These are phyloP conservation scores for Fusarium paranaense DNA, from an alignment of 2,329 filamentous ascomycete genomes.

Conservation along the genomic window DNA sequence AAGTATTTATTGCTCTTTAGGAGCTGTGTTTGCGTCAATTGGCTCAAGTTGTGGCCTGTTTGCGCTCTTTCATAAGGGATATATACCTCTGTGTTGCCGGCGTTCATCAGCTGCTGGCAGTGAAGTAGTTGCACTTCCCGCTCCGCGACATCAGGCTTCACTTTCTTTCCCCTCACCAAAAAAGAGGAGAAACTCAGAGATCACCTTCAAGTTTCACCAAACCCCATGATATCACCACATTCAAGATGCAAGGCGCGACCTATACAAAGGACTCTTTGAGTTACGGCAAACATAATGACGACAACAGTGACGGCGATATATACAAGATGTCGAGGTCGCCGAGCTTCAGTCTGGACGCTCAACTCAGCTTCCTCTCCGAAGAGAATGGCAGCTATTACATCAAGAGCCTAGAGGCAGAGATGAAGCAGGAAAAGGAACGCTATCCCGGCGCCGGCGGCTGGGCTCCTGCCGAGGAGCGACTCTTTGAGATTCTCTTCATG, in stretches of 20 bases:
- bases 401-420: conserved; percentile 46
- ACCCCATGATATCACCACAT: not conserved
- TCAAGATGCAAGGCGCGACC: conserved; percentile 13
- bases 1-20: not conserved
- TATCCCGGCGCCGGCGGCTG: conserved; percentile 60
- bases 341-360: conserved; percentile 4
- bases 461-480: conserved; percentile 61
- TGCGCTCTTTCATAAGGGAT: conserved; percentile 1
- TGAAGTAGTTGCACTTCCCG: conserved; percentile 15
- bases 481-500: conserved; percentile 57
- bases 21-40: not conserved
- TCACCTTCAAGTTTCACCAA: not conserved
- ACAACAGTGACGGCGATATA: conserved; percentile 6
- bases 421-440: conserved; percentile 57
- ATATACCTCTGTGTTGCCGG: not conserved
- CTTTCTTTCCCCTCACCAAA: conserved; percentile 1
- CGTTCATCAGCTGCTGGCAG: conserved; percentile 11
- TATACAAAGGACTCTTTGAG: conserved; percentile 20
- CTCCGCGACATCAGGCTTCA: conserved; percentile 14
- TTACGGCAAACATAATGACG: conserved; percentile 4
- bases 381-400: conserved; percentile 19
- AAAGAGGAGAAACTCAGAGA: not conserved
- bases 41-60: not conserved
- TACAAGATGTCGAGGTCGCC: conserved; percentile 19
- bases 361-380: conserved; percentile 7